Evolutionary conservation across 2,329 filamentous ascomycete species (phyloP), one percentile per base, ranked within the genome.

Genomic region (Emmonsia crescens): DNA sequence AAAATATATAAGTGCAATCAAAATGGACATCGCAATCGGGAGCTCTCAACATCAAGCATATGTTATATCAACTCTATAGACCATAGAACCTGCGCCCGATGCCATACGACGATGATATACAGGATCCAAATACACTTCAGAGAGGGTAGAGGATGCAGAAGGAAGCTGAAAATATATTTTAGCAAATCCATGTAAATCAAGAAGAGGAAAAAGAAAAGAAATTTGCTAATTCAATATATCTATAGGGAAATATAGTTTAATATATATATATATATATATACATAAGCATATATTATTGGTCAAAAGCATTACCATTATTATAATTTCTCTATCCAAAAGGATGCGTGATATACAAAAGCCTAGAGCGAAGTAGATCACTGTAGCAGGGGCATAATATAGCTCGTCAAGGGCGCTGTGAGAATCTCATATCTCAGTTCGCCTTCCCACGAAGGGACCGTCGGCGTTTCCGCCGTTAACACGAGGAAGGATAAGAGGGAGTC

Each of bases 401-500:
- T 73, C 33, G 72, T 74, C 57, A 74, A 65, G 16, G 74, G 74
- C 16, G 71, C 73, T 59, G 67, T 64, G 5, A 76, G 65, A 55
- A 77, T 73, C 62, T 77, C 75, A 19, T 65, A 61, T 49, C 73
- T 72, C 31, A 77, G 62, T 29, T 69, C 67, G 46, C 64, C 56
- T 62, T 75, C 72, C 73, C 71, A 76, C 5, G 61, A 48, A 36
- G 64, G 64, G 60, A 71, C 64, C n/a, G 61, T 63, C 0, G 67
- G 62, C 29, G 66, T 64, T 29, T 61, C 61, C 1, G 68, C 63
- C n/a, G 67, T 67, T 29, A 76, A 61, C 0, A 71, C 73, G 59
- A 76, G 62, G 62, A 73, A 77, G 5, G 67, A 68, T 52, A 75
- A 69, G 14, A 76, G 66, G 33, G 75, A 68, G n/a, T 71, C 67